phyloP scores from a whole-genome alignment of 257 asterid genomes.

The Nicotiana tomentosiformis region DNA sequence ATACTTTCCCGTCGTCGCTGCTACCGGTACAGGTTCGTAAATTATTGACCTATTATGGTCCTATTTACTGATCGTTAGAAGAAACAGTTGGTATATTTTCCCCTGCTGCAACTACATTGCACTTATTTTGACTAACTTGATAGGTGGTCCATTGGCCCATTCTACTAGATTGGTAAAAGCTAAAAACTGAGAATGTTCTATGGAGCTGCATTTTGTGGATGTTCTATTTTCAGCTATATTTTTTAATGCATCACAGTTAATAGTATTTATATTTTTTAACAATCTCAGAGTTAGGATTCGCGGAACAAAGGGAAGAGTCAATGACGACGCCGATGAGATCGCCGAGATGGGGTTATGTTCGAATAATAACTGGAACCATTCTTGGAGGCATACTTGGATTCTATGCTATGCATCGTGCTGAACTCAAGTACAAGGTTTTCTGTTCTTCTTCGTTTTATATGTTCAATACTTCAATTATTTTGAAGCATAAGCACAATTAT shows the following conservation, averaged over 20 bases:
- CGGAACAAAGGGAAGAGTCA: too few species aligned
- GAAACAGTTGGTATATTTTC: background rate
- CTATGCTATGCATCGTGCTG: conserved; percentile 80
- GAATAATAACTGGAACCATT: conserved; percentile 75
- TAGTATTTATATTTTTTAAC: too few species aligned
- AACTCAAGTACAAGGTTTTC: conserved; percentile 65
- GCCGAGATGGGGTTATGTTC: conserved; percentile 74
- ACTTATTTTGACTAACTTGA: background rate
- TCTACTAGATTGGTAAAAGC: background rate
- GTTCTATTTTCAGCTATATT: background rate
- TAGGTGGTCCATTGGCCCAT: background rate
- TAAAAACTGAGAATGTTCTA: background rate
- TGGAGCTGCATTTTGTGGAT: background rate
- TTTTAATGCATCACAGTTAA: too few species aligned
- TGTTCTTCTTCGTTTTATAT: background rate
- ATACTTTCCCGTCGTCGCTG: background rate
- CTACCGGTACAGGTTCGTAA: background rate
- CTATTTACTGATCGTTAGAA: background rate
- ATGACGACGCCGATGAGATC: conserved; percentile 29
- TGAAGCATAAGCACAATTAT: background rate
- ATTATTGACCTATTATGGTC: background rate
- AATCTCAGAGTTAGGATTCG: too few species aligned
- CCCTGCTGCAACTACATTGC: background rate
- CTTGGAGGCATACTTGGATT: conserved; percentile 71
- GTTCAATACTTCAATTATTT: background rate